A percentile compares a stretch with the other conserved stretches of the same genome.
These are phyloP conservation scores for Conringia planisiliqua DNA, from an alignment of 345 rosid species.

Conservation along the genomic window DNA sequence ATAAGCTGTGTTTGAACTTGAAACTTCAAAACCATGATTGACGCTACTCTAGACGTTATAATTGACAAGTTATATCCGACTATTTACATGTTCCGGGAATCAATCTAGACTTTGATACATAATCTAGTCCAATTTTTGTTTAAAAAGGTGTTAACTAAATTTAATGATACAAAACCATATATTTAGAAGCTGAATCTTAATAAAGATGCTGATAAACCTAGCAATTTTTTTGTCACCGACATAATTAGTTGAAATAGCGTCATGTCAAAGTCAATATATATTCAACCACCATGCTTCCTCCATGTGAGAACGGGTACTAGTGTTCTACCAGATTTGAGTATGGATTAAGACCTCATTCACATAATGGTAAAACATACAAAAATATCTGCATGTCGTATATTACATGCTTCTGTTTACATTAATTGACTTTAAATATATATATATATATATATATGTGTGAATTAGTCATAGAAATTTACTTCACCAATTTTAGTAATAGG, in stretches of 20 bases:
- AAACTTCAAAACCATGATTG: background rate
- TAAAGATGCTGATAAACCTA: background rate
- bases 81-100: background rate
- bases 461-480: background rate
- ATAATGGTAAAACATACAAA: background rate
- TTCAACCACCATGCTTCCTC: conserved; percentile 14
- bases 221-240: conserved; percentile 7
- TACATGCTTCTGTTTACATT: conserved; percentile 1
- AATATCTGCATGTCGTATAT: background rate
- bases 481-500: background rate
- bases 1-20: background rate
- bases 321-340: conserved; percentile 23
- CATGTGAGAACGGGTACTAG: conserved; percentile 26
- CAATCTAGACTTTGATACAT: background rate
- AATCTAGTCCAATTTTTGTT: background rate
- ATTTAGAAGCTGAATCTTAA: background rate
- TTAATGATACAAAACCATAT: background rate
- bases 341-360: conserved; percentile 24
- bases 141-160: background rate
- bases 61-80: background rate
- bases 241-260: conserved; percentile 14
- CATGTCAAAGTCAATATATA: conserved; percentile 16
- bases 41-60: background rate
- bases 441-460: no score
- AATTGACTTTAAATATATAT: no score